These are phyloP conservation scores for Corrigiola litoralis DNA, from an alignment of 179 eudicot genomes.

Conservation along the genomic window DNA sequence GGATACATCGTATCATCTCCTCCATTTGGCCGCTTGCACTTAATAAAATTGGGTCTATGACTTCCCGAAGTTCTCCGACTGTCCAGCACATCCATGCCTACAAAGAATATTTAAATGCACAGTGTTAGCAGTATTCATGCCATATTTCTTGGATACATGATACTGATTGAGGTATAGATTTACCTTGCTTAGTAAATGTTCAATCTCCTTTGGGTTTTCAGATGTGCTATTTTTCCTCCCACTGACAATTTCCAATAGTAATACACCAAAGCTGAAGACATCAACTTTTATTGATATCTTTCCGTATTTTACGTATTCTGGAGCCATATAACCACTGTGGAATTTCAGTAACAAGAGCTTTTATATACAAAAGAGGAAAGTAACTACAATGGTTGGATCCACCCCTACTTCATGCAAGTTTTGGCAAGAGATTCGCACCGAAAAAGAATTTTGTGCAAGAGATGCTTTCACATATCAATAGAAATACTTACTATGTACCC, in stretches of 20 bases:
- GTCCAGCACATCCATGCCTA: constrained; percentile 18
- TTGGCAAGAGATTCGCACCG: too few relatives aligned
- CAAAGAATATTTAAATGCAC: not conserved
- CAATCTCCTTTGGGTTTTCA: not conserved
- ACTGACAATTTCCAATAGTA: constrained; percentile 19
- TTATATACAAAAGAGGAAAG: too few relatives aligned
- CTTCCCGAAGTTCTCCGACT: not conserved
- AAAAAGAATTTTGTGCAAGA: not conserved
- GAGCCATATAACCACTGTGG: constrained; percentile 27
- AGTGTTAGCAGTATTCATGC: too few relatives aligned
- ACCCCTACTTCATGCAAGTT: too few relatives aligned
- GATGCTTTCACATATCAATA: not conserved
- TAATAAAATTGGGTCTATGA: constrained; percentile 10
- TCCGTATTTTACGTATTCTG: constrained; percentile 23
- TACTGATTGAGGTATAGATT: too few relatives aligned
- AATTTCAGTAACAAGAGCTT: not conserved
- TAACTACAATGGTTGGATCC: too few relatives aligned
- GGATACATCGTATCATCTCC: constrained; percentile 9
- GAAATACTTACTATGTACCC: constrained; percentile 22
- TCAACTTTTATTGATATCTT: constrained; percentile 17
- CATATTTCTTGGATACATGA: too few relatives aligned
- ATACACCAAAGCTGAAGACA: constrained; percentile 28
- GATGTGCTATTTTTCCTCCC: constrained; percentile 8
- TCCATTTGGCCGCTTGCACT: not conserved
- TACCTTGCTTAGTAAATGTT: constrained; percentile 23